Conservation (phyloP, 1,284 basidiomycete genomes). For the Filobasidium uniguttulatum region DNA sequence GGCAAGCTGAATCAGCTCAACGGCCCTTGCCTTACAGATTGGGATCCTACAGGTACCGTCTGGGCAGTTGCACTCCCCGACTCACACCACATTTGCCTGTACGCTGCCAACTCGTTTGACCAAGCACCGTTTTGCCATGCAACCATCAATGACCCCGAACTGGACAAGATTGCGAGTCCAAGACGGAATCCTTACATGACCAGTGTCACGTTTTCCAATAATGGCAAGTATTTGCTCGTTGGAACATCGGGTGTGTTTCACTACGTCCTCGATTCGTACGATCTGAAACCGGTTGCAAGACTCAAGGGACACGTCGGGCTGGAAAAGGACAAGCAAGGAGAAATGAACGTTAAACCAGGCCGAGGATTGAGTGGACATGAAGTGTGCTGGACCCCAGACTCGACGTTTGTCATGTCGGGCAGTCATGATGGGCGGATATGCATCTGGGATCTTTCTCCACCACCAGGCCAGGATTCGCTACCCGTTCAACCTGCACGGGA, state of each 20-base stretch:
- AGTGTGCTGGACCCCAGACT: constrained; percentile 81
- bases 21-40: constrained; percentile 66
- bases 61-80: constrained; percentile 86
- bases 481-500: constrained; percentile 5
- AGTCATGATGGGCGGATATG: constrained; percentile 53
- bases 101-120: constrained; percentile 79
- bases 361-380: constrained; percentile 77
- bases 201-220: constrained; percentile 74
- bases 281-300: constrained; percentile 64
- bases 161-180: constrained; percentile 58
- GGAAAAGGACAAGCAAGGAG: constrained; percentile 48
- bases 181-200: constrained; percentile 84
- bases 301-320: constrained; percentile 68
- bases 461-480: constrained; percentile 21
- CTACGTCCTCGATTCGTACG: constrained; percentile 80
- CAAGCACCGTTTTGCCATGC: constrained; percentile 65
- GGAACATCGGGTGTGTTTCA: constrained; percentile 87
- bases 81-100: constrained; percentile 65
- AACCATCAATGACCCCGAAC: constrained; percentile 62
- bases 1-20: constrained; percentile 42
- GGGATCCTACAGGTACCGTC: constrained; percentile 76
- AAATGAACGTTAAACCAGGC: constrained; percentile 48
- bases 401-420: constrained; percentile 59
- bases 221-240: constrained; percentile 77
- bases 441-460: constrained; percentile 54